Evolutionary conservation across 1,139 yeast genomes (phyloP), one percentile per base, ranked within the genome.

Genomic region (Ogataea hybrid): DNA sequence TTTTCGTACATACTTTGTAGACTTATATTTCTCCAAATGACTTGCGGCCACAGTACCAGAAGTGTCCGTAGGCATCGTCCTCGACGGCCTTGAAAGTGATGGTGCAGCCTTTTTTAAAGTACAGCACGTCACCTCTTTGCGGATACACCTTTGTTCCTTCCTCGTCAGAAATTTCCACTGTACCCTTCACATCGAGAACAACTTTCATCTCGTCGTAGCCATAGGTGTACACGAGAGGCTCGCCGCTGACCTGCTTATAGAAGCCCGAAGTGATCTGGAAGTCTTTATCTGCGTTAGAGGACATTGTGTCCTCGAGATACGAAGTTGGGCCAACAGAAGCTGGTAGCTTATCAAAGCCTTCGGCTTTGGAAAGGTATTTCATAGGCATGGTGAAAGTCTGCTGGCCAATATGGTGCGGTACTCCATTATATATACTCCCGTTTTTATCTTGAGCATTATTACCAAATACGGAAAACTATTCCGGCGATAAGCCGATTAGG

Each of bases 141-240:
- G 71, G 65, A 39, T 71, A 83, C 44, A 68, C 70, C 37, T 75
- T 81, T 60, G 68, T 67, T 11, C 86, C 86, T 41, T 80, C 72
- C 62, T 79, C 86, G 53, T 81, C 88, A 41, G 77, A 58, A 51
- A 81, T 70, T 44, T 67, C 69, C 66, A 77, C 79, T 54, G 77
- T 80, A 50, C 87, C 88, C 58, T 75, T 79, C 47, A 77, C 80
- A 57, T 79, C 84, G 51, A 81, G 65, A 59, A 79, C 72, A 51
- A 81, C 70, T 65, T 81, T 81, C 84, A 79, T 79, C 67, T 81
- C 88, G 56, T 81, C 87, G 63, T 81, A 81, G 54, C 67, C 64
- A 64, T 81, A 81, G 43, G 68, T 63, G 71, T 81, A 81, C 14
- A 77, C 84, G 57, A 81, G 73, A 35, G 84, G 77, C 58, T 77